Evolutionary conservation across 495 filamentous ascomycete species (phyloP), one percentile per base, ranked within the genome.

Genomic region (Tuber microsphaerosporum): DNA sequence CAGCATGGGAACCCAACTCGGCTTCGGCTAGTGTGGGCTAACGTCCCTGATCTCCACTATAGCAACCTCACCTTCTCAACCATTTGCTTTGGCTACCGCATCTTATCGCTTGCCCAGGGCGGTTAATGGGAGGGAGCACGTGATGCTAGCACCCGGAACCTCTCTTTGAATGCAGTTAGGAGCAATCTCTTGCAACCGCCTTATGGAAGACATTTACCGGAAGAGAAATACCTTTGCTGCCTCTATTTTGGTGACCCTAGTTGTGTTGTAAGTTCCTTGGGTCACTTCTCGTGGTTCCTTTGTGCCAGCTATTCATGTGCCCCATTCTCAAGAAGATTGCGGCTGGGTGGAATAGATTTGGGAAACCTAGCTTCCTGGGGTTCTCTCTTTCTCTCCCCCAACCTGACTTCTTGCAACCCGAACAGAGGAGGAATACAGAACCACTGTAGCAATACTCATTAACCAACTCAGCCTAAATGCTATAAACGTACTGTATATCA

Each of bases 11-110:
- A 2, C 34, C 34, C 34, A 37, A 37, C 34, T 37, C 34, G 34
- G 34, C 34, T 37, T 37, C 34, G 1, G 34, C 34, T 37, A 37
- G 34, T 37, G 34, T 37, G 2, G 34, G 34, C 34, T 2, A 37
- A 37, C 34, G 34, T 37, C 34, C 34, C 34, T 37, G 34, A 37
- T 37, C 34, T 37, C 34, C 34, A 37, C 34, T 37, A 46, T 46
- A 46, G 1, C 1, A 41, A 41, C 39, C 2, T 41, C 39, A 41
- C 45, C 44, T 22, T 75, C 45, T 39, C 26, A 2, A 44, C 69
- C 56, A 81, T 81, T 41, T 79, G 79, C 19, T 69, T 81, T 16
- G 78, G 78, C 22, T 81, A 81, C 79, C 75, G 79, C 3, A 79
- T 73, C 16, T 68, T 81, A 37, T 81, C 79, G 37, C 71, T 81